phyloP scores from a whole-genome alignment of 306 rosid genomes.

The Lathyrus tuberosus region DNA sequence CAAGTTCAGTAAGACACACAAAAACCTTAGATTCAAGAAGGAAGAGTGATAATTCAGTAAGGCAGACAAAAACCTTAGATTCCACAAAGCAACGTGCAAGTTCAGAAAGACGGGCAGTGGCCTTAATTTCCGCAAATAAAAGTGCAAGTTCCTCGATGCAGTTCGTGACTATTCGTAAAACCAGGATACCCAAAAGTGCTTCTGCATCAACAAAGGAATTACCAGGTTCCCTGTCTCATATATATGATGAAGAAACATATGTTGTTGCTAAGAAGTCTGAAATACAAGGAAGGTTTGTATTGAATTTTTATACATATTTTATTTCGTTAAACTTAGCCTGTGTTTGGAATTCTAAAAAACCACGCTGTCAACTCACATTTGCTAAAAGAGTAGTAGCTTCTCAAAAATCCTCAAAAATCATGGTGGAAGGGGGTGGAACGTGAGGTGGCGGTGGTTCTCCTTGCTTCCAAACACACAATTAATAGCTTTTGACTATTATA shows the following conservation, averaged over 20 bases:
- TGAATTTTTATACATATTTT: constrained; percentile 14
- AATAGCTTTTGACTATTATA: background rate
- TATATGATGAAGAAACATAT: constrained; percentile 53
- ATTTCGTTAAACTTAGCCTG: constrained; percentile 10
- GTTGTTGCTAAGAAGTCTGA: constrained; percentile 35
- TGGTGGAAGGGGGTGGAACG: no score
- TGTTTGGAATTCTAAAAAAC: no score
- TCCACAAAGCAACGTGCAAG: background rate
- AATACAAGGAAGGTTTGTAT: constrained; percentile 67
- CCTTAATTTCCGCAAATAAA: constrained; percentile 53
- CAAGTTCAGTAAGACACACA: background rate
- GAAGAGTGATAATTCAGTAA: background rate
- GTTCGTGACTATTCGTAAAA: constrained; percentile 38
- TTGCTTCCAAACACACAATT: no score
- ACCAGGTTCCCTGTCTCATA: constrained; percentile 40
- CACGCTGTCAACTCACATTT: no score
- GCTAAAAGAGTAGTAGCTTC: no score
- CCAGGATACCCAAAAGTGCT: constrained; percentile 48
- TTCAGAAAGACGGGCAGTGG: constrained; percentile 35
- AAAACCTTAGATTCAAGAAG: background rate
- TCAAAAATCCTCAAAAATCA: no score
- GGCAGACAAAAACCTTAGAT: background rate
- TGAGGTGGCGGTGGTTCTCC: no score
- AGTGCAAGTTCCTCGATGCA: constrained; percentile 37
- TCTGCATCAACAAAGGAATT: constrained; percentile 50